Evolutionary conservation across 73 alveolate genomes (phyloP).

Genomic region (Blepharisma stoltei): DNA sequence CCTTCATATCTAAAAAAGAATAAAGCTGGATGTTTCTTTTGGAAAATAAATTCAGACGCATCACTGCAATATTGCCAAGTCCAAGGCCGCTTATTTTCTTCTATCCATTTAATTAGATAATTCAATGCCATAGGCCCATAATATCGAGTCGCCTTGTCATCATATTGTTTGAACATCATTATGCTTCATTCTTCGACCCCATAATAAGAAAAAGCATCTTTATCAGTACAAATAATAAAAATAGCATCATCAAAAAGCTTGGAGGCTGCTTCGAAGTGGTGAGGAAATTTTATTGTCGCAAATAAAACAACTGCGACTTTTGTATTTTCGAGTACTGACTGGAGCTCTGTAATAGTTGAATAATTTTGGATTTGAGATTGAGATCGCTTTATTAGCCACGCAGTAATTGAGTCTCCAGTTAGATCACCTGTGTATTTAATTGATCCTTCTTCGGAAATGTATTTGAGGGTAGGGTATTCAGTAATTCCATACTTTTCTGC

Average conservation of each 20-base stretch:
- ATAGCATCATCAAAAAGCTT: conserved; percentile 63
- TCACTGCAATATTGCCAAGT: no score
- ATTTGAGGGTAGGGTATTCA: conserved; percentile 1
- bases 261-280: conserved; percentile 67
- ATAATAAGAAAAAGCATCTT: conserved; percentile 47
- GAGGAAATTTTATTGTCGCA: conserved; percentile 3
- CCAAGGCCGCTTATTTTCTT: no score
- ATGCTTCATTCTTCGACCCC: conserved; percentile 53
- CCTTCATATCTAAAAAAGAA: neutral
- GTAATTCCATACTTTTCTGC: conserved; percentile 4
- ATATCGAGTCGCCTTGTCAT: conserved; percentile 63
- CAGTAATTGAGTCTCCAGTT: neutral
- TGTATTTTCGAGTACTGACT: no score
- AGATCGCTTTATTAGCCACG: neutral
- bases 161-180: conserved; percentile 74
- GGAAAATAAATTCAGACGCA: no score
- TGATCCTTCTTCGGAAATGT: neutral
- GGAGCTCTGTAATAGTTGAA: no score
- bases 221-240: conserved; percentile 64
- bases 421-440: neutral
- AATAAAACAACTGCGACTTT: no score
- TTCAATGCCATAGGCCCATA: conserved; percentile 48
- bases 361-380: neutral
- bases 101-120: no score
- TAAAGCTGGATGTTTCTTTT: no score